Evolutionary conservation across 495 filamentous ascomycete species (phyloP), one percentile per base, ranked within the genome.

Genomic region (Trichoderma asperelloides): DNA sequence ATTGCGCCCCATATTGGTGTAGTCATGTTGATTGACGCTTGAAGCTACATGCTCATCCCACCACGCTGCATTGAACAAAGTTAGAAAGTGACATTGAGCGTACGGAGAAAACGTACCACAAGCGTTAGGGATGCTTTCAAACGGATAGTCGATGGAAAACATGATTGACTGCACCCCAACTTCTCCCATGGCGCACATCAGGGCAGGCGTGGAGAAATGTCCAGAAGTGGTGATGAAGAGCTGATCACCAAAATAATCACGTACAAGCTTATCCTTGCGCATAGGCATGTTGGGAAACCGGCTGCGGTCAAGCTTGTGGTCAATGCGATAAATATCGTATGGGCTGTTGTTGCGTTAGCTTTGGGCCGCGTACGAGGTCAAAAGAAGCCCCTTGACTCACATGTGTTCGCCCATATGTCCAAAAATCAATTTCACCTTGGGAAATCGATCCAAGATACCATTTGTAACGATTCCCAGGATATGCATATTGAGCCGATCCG

Each of bases 391-490:
- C 12, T 41, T 11, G 8, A 69, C 70, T 68, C 51, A 69, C 70
- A 73, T 73, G 57, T 71, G 69, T 74, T 90, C 87, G 4, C 87
- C 87, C 72, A 88, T 79, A 71, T 90, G 87, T 0, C 87, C 86
- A 18, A 90, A 75, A 41, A 89, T 82, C 63, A 89, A 75, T 70
- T 89, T 86, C 28, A 89, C 72, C 40, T 78, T 80, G 0, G 86
- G 84, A 67, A 80, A 83, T 2, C 78, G 75, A 68, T 85, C 81
- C 68, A 86, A 86, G 3, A 77, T 67, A 12, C 76, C 76, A 0
- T 71, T 70, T 0, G 70, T 71, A 21, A 74, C 74, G 28, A 77
- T 74, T 33, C 74, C 72, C 15, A 77, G 62, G 28, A 76, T 69
- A 64, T 77, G 75, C 63, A 84, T 70, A 0, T 76, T 85, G 0